A percentile compares a stretch with the other conserved stretches of the same genome.
phyloP scores from a whole-genome alignment of 2,329 filamentous ascomycete genomes.

The Ophiocordyceps robertsii region DNA sequence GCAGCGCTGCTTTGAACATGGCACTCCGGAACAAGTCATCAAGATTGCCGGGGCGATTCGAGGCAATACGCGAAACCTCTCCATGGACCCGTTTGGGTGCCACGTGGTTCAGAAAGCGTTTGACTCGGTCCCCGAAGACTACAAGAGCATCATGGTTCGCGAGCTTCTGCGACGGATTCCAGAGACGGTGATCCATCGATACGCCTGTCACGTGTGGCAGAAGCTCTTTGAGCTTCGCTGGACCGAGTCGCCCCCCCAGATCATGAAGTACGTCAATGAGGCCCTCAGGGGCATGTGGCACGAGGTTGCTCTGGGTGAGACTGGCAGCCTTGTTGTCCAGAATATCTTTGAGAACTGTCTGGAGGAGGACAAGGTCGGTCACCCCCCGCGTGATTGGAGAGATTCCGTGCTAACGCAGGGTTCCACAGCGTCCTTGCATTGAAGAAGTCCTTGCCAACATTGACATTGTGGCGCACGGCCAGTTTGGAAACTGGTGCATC shows the following conservation, averaged over 20 bases:
- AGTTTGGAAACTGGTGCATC: constrained; percentile 99
- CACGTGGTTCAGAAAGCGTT: constrained; percentile 98
- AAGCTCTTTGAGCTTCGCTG: constrained; percentile 97
- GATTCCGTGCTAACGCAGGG: constrained; percentile 5
- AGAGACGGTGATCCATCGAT: constrained; percentile 95
- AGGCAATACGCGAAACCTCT: constrained; percentile 84
- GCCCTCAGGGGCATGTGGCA: constrained; percentile 96
- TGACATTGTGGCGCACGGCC: constrained; percentile 89
- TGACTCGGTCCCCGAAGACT: constrained; percentile 91
- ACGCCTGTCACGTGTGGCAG: constrained; percentile 98
- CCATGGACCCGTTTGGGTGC: constrained; percentile 97
- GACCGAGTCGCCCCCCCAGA: constrained; percentile 87
- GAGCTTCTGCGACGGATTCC: constrained; percentile 90
- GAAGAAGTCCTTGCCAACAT: constrained; percentile 93
- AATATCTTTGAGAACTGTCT: constrained; percentile 99
- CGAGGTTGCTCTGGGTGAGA: constrained; percentile 92
- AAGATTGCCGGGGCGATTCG: constrained; percentile 90
- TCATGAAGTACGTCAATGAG: constrained; percentile 98
- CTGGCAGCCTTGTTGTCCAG: constrained; percentile 92
- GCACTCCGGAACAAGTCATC: constrained; percentile 85
- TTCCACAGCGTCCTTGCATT: constrained; percentile 76
- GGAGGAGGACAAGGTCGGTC: constrained; percentile 88
- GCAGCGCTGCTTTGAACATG: constrained; percentile 97
- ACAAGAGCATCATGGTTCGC: constrained; percentile 98
- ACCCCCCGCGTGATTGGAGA: neutral